Evolutionary conservation across 495 filamentous ascomycete species (phyloP).

Genomic region (Terfezia claveryi): DNA sequence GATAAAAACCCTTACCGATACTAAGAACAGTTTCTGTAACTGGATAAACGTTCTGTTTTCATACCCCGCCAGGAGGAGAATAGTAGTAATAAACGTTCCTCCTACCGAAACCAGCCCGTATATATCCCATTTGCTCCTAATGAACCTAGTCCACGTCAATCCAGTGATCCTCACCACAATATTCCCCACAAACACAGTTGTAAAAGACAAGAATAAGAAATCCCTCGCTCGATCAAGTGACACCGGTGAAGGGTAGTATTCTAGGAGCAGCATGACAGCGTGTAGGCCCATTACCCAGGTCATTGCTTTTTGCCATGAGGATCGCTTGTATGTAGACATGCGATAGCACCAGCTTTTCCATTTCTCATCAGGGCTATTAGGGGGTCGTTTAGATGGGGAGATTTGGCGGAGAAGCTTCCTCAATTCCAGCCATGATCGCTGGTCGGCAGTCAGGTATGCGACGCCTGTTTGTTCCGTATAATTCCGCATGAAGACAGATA

Average conservation of each 20-base stretch:
- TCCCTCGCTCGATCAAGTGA: slow-evolving; percentile 49
- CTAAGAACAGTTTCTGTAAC: slow-evolving; percentile 81
- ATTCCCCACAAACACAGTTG: slow-evolving; percentile 65
- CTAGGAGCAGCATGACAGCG: slow-evolving; percentile 57
- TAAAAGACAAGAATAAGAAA: slow-evolving; percentile 62
- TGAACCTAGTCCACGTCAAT: slow-evolving; percentile 79
- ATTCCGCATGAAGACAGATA: slow-evolving; percentile 98
- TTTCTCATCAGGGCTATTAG: slow-evolving; percentile 46
- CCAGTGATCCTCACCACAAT: slow-evolving; percentile 67
- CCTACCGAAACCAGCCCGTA: slow-evolving; percentile 68
- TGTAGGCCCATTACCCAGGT: slow-evolving; percentile 63
- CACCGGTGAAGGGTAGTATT: slow-evolving; percentile 53
- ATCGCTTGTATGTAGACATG: slow-evolving; percentile 79
- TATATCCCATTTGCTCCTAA: slow-evolving; percentile 85
- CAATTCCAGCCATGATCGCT: slow-evolving; percentile 90
- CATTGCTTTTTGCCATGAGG: slow-evolving; percentile 68
- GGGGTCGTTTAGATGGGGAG: slow-evolving; percentile 69
- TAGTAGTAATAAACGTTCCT: slow-evolving; percentile 59
- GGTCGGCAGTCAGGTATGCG: slow-evolving; percentile 86
- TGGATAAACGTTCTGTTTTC: slow-evolving; percentile 40
- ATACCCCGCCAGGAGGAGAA: slow-evolving; percentile 39
- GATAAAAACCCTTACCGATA: slow-evolving; percentile 27
- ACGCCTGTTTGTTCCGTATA: slow-evolving; percentile 98
- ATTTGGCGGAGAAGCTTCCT: slow-evolving; percentile 85
- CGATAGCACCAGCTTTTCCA: slow-evolving; percentile 92